Evolutionary conservation across 345 rosid species (phyloP), one percentile per base, ranked within the genome.

Genomic region (Citrus maxima): DNA sequence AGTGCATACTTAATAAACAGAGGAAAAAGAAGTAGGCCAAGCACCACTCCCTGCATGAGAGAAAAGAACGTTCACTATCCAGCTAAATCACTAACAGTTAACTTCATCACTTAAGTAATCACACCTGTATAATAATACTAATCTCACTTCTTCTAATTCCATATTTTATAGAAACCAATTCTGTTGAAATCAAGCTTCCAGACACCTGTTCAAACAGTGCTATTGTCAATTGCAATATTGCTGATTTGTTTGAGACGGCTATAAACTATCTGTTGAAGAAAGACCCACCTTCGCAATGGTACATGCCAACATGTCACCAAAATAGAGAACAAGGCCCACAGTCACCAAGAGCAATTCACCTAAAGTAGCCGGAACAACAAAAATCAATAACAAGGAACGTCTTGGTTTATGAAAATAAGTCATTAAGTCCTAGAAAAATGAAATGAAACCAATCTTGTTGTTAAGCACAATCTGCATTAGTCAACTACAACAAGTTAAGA

Each of bases 341-440:
- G 93, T 96, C 71, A 92, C 88, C 73, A 96, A 78, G 87, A 93
- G 97, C 9, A 91, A 87, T 89, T 96, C 99, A 78, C 98, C 99
- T 96, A 78, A 37, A 84, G 73, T 80, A 78, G 55, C 18, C 22
- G 21, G 67, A 27, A 51, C 35, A 30, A 27, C 4, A 67, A 9
- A 28, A 51, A 72, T 27, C 25, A 68, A 65, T 51, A 7, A 75
- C 28, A 76, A 40, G 59, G 77, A 74, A 73, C 13, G 27, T 14
- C 21, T 30, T n/a, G 34, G 61, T 62, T 18, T 56, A 76, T 27
- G 24, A 7, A 61, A 40, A 74, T 46, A 46, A 46, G 51, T 65
- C 2, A 35, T 12, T 32, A 28, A 64, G 28, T 65, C 61, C 28
- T 10, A 21, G 32, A 75, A 54, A 51, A 65, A 67, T 7, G 7